These are phyloP conservation scores for Phanerochaete carnosa DNA, from an alignment of 768 basidiomycete species.

Conservation along the genomic window DNA sequence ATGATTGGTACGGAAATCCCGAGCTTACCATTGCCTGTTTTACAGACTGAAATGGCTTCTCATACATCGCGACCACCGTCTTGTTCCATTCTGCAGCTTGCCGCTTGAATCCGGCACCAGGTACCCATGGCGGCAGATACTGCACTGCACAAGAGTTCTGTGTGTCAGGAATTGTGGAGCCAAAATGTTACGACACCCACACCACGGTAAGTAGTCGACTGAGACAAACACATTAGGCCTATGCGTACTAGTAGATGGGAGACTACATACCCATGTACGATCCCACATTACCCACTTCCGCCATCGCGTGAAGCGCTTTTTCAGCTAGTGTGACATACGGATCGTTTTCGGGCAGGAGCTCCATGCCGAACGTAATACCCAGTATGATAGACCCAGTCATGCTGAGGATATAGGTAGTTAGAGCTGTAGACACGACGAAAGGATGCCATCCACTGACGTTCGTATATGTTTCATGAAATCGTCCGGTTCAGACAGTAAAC, in stretches of 20 bases:
- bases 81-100: constrained; percentile 1
- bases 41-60: constrained; percentile 13
- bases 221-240: too few relatives aligned
- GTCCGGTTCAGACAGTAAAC: constrained; percentile 23
- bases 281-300: neutral
- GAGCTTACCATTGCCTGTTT: constrained; percentile 9
- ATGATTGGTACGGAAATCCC: constrained; percentile 22
- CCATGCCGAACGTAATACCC: neutral
- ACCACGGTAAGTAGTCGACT: neutral
- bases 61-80: constrained; percentile 1
- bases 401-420: neutral
- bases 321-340: neutral
- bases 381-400: neutral
- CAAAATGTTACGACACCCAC: neutral
- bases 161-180: neutral
- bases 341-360: neutral
- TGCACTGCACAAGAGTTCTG: constrained; percentile 3
- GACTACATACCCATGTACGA: neutral
- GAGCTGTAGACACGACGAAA: neutral
- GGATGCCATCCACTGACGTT: neutral
- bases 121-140: neutral
- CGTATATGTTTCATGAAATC: constrained; percentile 15
- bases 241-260: neutral
- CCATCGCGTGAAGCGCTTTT: neutral
- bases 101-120: neutral